Conservation (phyloP, 768 basidiomycete genomes). For the Harrya chromipes region DNA sequence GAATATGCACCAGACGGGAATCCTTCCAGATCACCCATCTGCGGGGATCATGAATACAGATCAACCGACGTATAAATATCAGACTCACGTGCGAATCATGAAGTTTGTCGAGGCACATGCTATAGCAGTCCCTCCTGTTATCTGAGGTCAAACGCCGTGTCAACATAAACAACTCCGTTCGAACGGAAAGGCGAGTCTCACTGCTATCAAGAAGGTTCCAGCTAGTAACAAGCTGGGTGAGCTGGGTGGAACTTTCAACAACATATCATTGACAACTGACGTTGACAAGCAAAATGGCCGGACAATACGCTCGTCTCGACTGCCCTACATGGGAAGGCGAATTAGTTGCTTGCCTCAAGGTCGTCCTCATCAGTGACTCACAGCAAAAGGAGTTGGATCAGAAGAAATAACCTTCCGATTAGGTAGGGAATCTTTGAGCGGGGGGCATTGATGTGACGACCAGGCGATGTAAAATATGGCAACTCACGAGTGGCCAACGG, state of each 20-base stretch:
- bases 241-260: neutral
- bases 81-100: conserved; percentile 17
- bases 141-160: neutral
- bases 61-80: neutral
- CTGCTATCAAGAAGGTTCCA: neutral
- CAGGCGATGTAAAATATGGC: neutral
- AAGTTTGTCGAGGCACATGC: conserved; percentile 16
- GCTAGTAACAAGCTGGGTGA: conserved; percentile 2
- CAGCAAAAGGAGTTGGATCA: conserved; percentile 2
- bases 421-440: conserved; percentile 12
- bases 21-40: conserved; percentile 19
- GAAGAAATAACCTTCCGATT: conserved; percentile 3
- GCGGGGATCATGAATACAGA: neutral
- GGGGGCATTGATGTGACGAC: neutral
- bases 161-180: neutral
- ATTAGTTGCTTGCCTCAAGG: too few relatives aligned
- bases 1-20: neutral
- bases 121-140: conserved; percentile 1
- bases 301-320: neutral
- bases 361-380: neutral
- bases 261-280: conserved; percentile 3
- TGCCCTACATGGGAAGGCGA: conserved; percentile 3
- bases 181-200: neutral
- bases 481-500: conserved; percentile 25
- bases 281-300: neutral